Evolutionary conservation across 768 basidiomycete species (phyloP).

Genomic region (Pholiota molesta): DNA sequence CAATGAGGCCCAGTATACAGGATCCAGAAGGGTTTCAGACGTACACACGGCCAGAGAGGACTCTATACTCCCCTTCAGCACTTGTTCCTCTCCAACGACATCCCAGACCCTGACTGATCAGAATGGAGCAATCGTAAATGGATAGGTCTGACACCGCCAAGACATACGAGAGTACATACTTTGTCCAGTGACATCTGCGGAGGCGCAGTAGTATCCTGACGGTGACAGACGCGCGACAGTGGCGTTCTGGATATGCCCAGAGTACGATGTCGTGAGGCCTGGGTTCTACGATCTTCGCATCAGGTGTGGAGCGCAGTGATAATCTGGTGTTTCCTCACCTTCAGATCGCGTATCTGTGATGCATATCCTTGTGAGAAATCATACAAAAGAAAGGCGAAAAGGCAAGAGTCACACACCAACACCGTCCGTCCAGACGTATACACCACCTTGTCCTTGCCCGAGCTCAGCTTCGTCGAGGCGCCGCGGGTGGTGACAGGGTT

Average conservation of each 20-base stretch:
- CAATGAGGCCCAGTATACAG: not conserved
- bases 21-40: slow-evolving; percentile 23
- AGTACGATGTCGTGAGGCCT: slow-evolving; percentile 62
- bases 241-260: slow-evolving; percentile 80
- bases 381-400: not conserved
- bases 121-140: not conserved
- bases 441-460: slow-evolving; percentile 75
- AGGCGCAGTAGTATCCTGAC: slow-evolving; percentile 94
- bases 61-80: slow-evolving; percentile 82
- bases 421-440: slow-evolving; percentile 87
- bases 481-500: slow-evolving; percentile 52
- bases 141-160: not conserved
- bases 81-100: slow-evolving; percentile 81
- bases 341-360: slow-evolving; percentile 77
- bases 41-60: slow-evolving; percentile 74
- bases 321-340: slow-evolving; percentile 46
- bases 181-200: slow-evolving; percentile 80
- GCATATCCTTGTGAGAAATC: not conserved
- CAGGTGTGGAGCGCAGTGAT: not conserved
- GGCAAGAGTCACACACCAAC: slow-evolving; percentile 60
- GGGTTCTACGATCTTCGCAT: slow-evolving; percentile 54
- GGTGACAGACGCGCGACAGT: slow-evolving; percentile 93
- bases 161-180: slow-evolving; percentile 43
- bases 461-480: slow-evolving; percentile 36
- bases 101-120: slow-evolving; percentile 89